Conservation (phyloP, 2,329 filamentous ascomycete species). For the Xylariaceae sp. region DNA sequence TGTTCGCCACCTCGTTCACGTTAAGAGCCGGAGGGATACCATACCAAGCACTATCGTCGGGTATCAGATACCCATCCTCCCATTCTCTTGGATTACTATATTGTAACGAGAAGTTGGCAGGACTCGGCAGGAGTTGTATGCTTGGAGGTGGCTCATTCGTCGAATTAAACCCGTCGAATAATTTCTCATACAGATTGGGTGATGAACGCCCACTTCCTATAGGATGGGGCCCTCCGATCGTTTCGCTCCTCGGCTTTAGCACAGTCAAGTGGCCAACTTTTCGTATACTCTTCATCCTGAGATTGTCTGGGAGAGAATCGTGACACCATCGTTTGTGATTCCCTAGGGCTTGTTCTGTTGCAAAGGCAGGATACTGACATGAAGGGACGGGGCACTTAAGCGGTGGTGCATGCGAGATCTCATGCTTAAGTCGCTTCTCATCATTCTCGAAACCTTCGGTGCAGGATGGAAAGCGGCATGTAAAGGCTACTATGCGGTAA, state of each 20-base stretch:
- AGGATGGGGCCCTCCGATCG: background rate
- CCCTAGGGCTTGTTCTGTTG: background rate
- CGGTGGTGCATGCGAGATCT: background rate
- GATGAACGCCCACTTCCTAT: too few relatives aligned
- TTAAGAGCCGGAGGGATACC: too few relatives aligned
- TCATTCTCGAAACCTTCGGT: conserved; percentile 3
- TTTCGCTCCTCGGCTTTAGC: too few relatives aligned
- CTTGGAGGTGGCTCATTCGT: too few relatives aligned
- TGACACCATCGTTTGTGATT: background rate
- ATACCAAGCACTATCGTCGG: too few relatives aligned
- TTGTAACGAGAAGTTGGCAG: too few relatives aligned
- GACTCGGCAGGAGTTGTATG: too few relatives aligned
- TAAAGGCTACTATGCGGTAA: background rate
- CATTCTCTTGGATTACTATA: too few relatives aligned
- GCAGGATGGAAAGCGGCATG: conserved; percentile 5
- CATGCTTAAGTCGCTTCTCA: conserved; percentile 1
- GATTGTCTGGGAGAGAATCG: background rate
- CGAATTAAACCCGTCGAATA: too few relatives aligned
- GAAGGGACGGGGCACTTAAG: background rate
- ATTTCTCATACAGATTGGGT: too few relatives aligned
- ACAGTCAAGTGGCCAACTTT: background rate
- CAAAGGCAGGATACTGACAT: conserved; percentile 6
- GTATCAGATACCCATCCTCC: too few relatives aligned
- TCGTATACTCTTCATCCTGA: conserved; percentile 8
- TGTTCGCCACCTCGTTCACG: too few relatives aligned